Evolutionary conservation across 345 rosid genomes (phyloP), one percentile per base, ranked within the genome.

Genomic region (Gossypium stocksii): DNA sequence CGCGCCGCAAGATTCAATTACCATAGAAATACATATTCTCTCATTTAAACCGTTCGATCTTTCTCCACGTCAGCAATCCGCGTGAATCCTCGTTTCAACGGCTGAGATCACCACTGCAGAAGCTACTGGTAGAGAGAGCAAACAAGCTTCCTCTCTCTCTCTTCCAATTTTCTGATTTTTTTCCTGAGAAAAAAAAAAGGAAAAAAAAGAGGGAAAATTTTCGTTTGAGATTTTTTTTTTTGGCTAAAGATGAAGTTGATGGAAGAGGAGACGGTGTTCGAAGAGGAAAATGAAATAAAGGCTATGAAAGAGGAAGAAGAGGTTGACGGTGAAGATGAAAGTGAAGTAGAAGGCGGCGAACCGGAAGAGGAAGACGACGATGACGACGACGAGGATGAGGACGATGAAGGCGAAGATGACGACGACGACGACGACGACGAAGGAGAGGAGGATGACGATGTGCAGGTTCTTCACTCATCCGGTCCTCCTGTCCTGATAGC

Each of bases 71-170:
- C 90, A 88, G 0, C 78, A 9, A 85, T 88, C 89, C 84, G 78
- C 83, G 82, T 86, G 67, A 27, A 68, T n/a, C 58, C 61, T 2
- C 49, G 13, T 77, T 80, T 86, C 78, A 61, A 89, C 91, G 97
- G 94, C 63, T 76, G 4, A 69, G 94, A 89, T 91, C 80, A 45
- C 62, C 77, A 82, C 62, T 86, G 76, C 80, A 84, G 86, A 86
- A 82, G 84, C 76, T 82, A 87, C 88, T 84, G 87, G 77, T 74
- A 73, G 73, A 78, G 76, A 83, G 85, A 81, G 82, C 90, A 84
- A 85, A 82, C 80, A 58, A 74, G 82, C 84, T 81, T 34, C 74
- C 73, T 68, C 69, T 17, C 81, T 48, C 12, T 51, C 38, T 74
- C 45, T 56, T 25, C 62, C 66, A 56, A 70, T 74, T 71, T 70